phyloP scores from a whole-genome alignment of 495 filamentous ascomycete species.

The Hamigera avellanea region DNA sequence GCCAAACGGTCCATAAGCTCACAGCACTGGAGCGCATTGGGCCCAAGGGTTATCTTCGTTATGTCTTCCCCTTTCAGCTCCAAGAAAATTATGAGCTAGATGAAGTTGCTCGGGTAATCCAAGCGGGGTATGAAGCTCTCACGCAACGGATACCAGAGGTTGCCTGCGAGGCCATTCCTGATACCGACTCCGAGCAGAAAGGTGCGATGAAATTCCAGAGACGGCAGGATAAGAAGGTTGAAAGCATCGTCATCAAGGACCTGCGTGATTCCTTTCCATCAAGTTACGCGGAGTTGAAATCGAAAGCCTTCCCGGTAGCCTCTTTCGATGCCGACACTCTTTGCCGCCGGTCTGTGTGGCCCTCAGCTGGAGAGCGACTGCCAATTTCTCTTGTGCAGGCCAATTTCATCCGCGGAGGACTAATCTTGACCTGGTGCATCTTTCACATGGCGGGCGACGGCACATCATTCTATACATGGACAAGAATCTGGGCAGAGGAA shows the following conservation, averaged over 20 bases:
- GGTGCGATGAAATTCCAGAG: constrained; percentile 18
- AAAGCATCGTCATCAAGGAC: constrained; percentile 20
- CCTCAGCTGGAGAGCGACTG: constrained; percentile 14
- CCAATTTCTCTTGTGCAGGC: constrained; percentile 21
- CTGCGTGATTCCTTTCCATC: constrained; percentile 13
- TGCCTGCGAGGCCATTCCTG: constrained; percentile 20
- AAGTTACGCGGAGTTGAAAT: constrained; percentile 22
- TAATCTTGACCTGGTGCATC: constrained; percentile 15
- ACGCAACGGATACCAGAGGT: constrained; percentile 15
- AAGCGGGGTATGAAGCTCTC: constrained; percentile 16
- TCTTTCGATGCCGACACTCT: constrained; percentile 19
- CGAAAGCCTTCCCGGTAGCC: constrained; percentile 16
- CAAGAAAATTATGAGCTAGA: constrained; percentile 13
- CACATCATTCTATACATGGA: constrained; percentile 17
- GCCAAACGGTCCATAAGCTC: constrained; percentile 8
- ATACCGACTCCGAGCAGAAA: constrained; percentile 11
- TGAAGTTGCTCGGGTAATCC: constrained; percentile 12
- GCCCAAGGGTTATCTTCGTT: constrained; percentile 22
- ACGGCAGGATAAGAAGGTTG: constrained; percentile 4
- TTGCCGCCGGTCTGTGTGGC: constrained; percentile 19
- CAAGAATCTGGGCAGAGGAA: constrained; percentile 24
- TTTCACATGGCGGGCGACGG: constrained; percentile 24
- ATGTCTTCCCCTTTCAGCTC: constrained; percentile 18
- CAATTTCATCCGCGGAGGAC: constrained; percentile 23
- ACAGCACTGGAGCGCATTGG: constrained; percentile 23